Evolutionary conservation across 345 rosid genomes (phyloP), one percentile per base, ranked within the genome.

Genomic region (Eucalyptus viminalis): DNA sequence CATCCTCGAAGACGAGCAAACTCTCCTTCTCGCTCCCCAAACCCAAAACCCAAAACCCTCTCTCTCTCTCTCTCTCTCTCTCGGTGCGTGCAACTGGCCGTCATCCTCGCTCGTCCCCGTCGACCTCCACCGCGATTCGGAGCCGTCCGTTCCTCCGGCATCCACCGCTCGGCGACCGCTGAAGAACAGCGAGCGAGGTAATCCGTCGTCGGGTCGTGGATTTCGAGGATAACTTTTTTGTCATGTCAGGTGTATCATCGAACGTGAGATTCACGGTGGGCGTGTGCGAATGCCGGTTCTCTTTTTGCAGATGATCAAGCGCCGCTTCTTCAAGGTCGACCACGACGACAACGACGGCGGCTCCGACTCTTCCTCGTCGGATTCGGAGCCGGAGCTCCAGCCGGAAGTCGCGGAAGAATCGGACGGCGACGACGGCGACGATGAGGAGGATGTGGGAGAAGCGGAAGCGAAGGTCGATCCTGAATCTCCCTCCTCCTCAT

Each of bases 341-440:
- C 97, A 94, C 88, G 98, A 94, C 86, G 99, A 95, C 86, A 90
- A 89, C 88, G 94, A 96, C 86, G 94, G 90, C 15, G 96, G 90
- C 69, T 94, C 98, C 8, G 96, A 95, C 86, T 95, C 96, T 4
- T 95, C 97, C 14, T 95, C 94, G 11, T 95, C 99, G n/a, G 98
- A 95, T 60, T 92, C 92, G n/a, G 96, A 95, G 54, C 65, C 91
- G 3, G 93, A 94, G 76, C 86, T 91, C 80, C 80, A 92, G 6
- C 92, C 88, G 58, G 91, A 89, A 80, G 90, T 91, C 3, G 49
- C 90, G 53, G 91, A 87, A 50, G 95, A 72, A 47, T 94, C 96
- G 5, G 95, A 92, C 8, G 94, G 91, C 56, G 95, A 91, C 88
- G 92, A 91, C 19, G 92, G 47, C 65, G 88, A 91, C 14, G 92